A percentile compares a stretch with the other conserved stretches of the same genome.
These are phyloP conservation scores for Bonnemaisonia californica DNA, from an alignment of 31 red algal species.

Conservation along the genomic window DNA sequence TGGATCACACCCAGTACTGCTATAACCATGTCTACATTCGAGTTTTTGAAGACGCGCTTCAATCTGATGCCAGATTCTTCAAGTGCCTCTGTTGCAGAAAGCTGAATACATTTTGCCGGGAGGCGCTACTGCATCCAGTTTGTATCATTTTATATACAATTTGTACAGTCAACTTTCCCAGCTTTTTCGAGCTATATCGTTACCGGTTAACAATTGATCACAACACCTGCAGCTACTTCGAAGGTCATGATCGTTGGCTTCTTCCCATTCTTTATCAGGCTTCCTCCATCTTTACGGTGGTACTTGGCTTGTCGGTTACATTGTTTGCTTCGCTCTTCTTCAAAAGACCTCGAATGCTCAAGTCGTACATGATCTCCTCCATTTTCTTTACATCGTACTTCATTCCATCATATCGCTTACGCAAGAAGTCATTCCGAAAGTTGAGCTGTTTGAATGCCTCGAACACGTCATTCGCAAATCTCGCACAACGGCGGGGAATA, in stretches of 20 bases:
- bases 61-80: slow-evolving; percentile 2
- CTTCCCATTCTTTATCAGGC: background rate
- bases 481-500: slow-evolving; percentile 37
- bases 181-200: background rate
- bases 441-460: slow-evolving; percentile 78
- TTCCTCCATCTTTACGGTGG: background rate
- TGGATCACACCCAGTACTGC: slow-evolving; percentile 95
- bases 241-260: background rate
- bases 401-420: slow-evolving; percentile 84
- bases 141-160: background rate
- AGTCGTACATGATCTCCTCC: slow-evolving; percentile 85
- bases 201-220: background rate
- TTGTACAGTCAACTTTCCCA: background rate
- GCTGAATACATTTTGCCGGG: background rate
- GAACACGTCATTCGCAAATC: slow-evolving; percentile 68
- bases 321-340: background rate
- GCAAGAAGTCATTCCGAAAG: slow-evolving; percentile 85
- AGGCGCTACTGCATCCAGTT: too few relatives aligned
- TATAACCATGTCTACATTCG: slow-evolving; percentile 95
- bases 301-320: background rate
- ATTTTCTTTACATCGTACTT: too few relatives aligned
- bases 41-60: slow-evolving; percentile 79
- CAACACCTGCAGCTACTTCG: background rate
- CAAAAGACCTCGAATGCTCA: slow-evolving; percentile 74
- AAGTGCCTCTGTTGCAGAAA: background rate